Base-by-base conservation (phyloP, 306 rosid species). In the Dalbergia cultrata region DNA sequence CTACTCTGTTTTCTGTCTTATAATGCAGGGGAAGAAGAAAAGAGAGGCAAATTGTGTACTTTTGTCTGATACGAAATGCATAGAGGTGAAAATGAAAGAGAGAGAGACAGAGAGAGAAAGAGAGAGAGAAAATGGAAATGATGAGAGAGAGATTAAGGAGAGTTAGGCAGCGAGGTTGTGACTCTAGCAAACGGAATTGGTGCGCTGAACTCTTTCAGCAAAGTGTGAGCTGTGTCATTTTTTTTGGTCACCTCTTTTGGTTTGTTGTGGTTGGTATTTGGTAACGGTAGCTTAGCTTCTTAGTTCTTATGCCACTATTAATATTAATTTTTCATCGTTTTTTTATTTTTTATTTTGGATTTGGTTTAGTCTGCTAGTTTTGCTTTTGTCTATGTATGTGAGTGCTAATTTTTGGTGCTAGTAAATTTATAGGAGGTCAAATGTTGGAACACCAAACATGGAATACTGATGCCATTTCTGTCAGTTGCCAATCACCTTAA, bases 391-490 rank as follows among this genome's bases (percentile, higher is more conserved):
- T 26, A 2, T 12, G 44, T 0, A 0, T 47, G 31, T 26, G 5
- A 1, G 7, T 49, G 9, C 7, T 4, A 18, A 4, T 18, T 8
- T n/a, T 33, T 19, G 6, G 34, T 34, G 35, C 37, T 5, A 13
- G 31, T 26, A 26, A 1, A 8, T 31, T 13, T 66, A 12, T 1
- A 1, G 3, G 3, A 26, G 82, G 86, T 86, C 84, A 82, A 80
- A 72, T 63, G 85, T 83, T 80, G 85, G 87, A 80, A 80, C 49
- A 83, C 90, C 90, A 80, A 83, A 83, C 87, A 18, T 66, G 74
- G 81, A 86, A 76, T 59, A 18, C 37, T 37, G 67, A 54, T 66
- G 3, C 8, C 41, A n/a, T 13, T 13, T 22, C 19, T 64, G 31
- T 21, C 57, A 21, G 54, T 21, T 73, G 44, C 47, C 59, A 33